Evolutionary conservation across 176 grass and related monocot genomes (phyloP).

Genomic region (Aechmea fasciata): DNA sequence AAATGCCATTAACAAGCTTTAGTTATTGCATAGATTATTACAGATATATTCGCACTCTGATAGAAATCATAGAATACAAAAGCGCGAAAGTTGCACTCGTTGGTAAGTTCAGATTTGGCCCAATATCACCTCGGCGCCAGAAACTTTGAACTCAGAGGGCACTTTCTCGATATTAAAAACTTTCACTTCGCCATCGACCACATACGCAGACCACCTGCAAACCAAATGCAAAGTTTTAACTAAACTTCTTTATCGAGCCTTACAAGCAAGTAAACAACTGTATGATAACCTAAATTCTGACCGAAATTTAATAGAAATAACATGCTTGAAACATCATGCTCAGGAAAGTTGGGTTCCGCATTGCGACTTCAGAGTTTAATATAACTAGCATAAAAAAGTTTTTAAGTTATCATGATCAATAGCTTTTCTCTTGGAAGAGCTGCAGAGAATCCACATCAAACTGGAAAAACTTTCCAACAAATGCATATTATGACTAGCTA

Average conservation of each 20-base stretch:
- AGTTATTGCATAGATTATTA: too few relatives aligned
- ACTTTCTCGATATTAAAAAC: conserved; percentile 76
- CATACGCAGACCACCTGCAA: conserved; percentile 86
- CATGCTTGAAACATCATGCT: too few relatives aligned
- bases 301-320: too few relatives aligned
- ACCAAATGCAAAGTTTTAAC: not conserved
- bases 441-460: not conserved
- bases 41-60: not conserved
- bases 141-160: conserved; percentile 77
- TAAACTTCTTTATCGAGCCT: not conserved
- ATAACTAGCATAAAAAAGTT: too few relatives aligned
- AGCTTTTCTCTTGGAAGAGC: not conserved
- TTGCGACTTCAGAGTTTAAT: too few relatives aligned
- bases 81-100: not conserved
- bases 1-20: too few relatives aligned
- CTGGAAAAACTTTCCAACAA: not conserved
- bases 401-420: not conserved
- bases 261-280: not conserved
- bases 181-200: conserved; percentile 82
- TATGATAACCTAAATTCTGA: not conserved
- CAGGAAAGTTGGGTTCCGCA: too few relatives aligned
- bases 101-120: conserved; percentile 50
- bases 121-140: conserved; percentile 76
- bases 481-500: not conserved
- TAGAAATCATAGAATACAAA: not conserved